A percentile compares a stretch with the other conserved stretches of the same genome.
Conservation (phyloP, 108 stramenopile species). For the Hondaea fermentalgiana region DNA sequence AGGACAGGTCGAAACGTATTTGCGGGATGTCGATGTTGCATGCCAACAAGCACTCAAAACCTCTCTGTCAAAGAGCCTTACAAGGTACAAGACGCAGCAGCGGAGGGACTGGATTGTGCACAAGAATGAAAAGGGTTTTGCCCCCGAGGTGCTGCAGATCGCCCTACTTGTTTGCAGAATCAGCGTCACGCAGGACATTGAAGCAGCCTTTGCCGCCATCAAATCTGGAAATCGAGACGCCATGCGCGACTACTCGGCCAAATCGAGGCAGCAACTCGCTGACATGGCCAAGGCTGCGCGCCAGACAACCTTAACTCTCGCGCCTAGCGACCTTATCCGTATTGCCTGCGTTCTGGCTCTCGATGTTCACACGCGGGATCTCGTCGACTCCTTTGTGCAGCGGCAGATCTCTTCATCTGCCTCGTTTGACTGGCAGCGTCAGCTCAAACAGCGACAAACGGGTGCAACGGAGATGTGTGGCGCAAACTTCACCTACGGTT, state of each 20-base stretch:
- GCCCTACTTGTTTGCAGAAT: constrained; percentile 60
- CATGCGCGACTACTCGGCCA: constrained; percentile 43
- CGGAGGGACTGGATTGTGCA: constrained; percentile 64
- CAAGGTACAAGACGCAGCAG: constrained; percentile 48
- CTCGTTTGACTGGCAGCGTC: constrained; percentile 70
- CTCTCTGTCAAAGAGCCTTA: constrained; percentile 47
- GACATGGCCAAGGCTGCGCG: constrained; percentile 64
- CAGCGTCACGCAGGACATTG: constrained; percentile 59
- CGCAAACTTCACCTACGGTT: constrained; percentile 66
- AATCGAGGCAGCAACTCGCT: constrained; percentile 58
- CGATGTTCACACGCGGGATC: constrained; percentile 71
- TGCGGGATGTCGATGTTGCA: constrained; percentile 61
- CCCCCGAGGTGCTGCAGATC: constrained; percentile 66
- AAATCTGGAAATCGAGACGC: constrained; percentile 45
- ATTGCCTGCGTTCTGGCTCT: constrained; percentile 72
- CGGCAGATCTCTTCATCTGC: constrained; percentile 40
- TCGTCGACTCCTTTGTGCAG: constrained; percentile 62
- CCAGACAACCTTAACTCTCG: constrained; percentile 53
- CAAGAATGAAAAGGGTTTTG: constrained; percentile 32
- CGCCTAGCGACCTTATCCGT: constrained; percentile 47
- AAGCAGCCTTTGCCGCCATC: constrained; percentile 47
- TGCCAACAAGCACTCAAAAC: constrained; percentile 37
- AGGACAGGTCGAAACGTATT: constrained; percentile 71
- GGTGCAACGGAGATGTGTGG: constrained; percentile 49
- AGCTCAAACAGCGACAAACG: constrained; percentile 61